A percentile compares a stretch with the other conserved stretches of the same genome.
phyloP scores from a whole-genome alignment of 2,329 filamentous ascomycete species.

The Stachybotrys chlorohalonatus region DNA sequence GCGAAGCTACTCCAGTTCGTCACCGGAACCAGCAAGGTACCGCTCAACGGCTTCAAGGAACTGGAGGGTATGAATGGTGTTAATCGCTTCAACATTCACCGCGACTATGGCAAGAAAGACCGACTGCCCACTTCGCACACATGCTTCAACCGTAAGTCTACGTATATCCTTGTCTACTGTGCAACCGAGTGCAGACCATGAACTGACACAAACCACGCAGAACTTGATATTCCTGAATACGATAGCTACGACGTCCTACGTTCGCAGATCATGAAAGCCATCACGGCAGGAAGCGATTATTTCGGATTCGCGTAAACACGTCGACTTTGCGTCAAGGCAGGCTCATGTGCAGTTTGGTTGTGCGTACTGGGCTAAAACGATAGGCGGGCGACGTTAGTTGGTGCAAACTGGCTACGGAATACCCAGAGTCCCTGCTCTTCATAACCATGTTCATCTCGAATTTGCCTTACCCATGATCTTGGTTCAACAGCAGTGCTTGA shows the following conservation, averaged over 20 bases:
- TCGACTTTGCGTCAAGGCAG: neutral
- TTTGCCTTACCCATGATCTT: no score
- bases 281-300: slow-evolving; percentile 95
- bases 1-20: slow-evolving; percentile 97
- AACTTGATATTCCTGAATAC: slow-evolving; percentile 97
- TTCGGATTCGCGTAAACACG: slow-evolving; percentile 80
- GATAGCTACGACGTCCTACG: slow-evolving; percentile 89
- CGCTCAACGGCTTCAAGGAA: slow-evolving; percentile 97
- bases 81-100: slow-evolving; percentile 96
- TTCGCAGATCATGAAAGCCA: slow-evolving; percentile 83
- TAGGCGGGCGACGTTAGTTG: no score
- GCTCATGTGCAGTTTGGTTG: neutral
- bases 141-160: slow-evolving; percentile 92
- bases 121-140: slow-evolving; percentile 94
- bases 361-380: neutral
- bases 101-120: slow-evolving; percentile 94
- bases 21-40: slow-evolving; percentile 95
- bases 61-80: slow-evolving; percentile 99
- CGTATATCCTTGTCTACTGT: neutral
- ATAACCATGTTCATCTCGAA: no score
- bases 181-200: neutral
- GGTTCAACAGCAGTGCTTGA: no score
- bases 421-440: no score
- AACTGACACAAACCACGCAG: slow-evolving; percentile 32
- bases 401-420: no score